Evolutionary conservation across 2,329 filamentous ascomycete genomes (phyloP), one percentile per base, ranked within the genome.

Genomic region (Phyllosticta ampelicida): DNA sequence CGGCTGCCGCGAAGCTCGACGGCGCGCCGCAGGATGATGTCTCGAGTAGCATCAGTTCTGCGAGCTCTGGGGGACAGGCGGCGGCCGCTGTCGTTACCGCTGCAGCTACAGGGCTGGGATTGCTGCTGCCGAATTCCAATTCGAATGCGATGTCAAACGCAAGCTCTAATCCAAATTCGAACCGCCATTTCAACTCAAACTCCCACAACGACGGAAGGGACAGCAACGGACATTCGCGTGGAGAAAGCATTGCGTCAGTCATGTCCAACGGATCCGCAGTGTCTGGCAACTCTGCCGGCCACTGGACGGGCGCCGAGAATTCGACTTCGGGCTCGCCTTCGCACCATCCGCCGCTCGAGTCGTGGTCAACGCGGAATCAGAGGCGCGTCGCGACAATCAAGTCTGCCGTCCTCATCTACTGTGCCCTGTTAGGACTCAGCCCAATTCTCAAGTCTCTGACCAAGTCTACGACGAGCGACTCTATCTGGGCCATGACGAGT

Each of bases 381-480:
- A 80, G 84, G 61, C 80, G 84, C 3, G 71, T 96, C 4, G 84
- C 86, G 30, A 96, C 94, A 0, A 84, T 91, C 64, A 97, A 97
- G 73, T 96, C 91, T 0, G 91, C 91, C 0, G 78, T 95, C 44
- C 80, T 97, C 54, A 97, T 97, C 66, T 96, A 95, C 74, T 95
- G 87, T 64, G 91, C 90, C 3, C 80, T 99, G 13, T 83, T 97
- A 3, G 94, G 92, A 10, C 80, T 99, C 3, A 95, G 89, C 49
- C 94, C 94, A 0, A 97, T 99, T 63, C 83, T 99, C 61, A 96
- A 96, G 72, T 96, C 91, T 1, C 81, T 99, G n/a, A 99, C 94
- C 0, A 83, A 82, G 54, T 96, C 91, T 5, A 97, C 92, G 4
- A 92, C 89, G 8, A 87, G 84, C 58, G 94, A 99, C 78, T 94